phyloP scores from a whole-genome alignment of 805 yeast genomes.

The Yarrowia sp. region DNA sequence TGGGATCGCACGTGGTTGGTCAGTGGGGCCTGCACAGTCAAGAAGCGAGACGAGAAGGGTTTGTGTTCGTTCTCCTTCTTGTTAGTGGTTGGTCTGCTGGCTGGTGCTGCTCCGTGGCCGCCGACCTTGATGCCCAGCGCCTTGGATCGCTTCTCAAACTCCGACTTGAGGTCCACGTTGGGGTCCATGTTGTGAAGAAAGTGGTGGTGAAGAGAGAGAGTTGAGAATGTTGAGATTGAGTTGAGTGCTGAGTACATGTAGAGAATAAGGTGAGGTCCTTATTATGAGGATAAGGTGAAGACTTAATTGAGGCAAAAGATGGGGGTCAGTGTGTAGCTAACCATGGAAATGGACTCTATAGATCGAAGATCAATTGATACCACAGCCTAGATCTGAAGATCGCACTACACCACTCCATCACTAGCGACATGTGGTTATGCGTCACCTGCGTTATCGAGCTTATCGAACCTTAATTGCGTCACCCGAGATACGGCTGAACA shows the following conservation, averaged over 20 bases:
- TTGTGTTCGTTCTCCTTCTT: conserved; percentile 28
- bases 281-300: too few relatives aligned
- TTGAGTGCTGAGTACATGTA: neutral
- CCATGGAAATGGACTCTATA: too few relatives aligned
- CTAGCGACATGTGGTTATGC: conserved; percentile 7
- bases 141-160: conserved; percentile 72
- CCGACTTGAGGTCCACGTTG: conserved; percentile 46
- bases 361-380: too few relatives aligned
- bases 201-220: conserved; percentile 15
- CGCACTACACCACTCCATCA: neutral
- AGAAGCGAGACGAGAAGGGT: neutral
- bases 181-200: conserved; percentile 13
- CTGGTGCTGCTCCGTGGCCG: neutral
- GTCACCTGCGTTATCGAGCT: conserved; percentile 11
- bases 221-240: conserved; percentile 59
- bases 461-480: conserved; percentile 3
- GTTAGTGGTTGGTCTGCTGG: neutral
- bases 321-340: too few relatives aligned
- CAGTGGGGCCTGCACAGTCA: neutral
- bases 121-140: conserved; percentile 30
- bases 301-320: too few relatives aligned
- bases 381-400: too few relatives aligned
- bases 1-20: conserved; percentile 12
- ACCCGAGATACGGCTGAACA: too few relatives aligned
- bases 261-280: neutral